These are phyloP conservation scores for Penicillium lagena DNA, from an alignment of 495 filamentous ascomycete species.

Conservation along the genomic window DNA sequence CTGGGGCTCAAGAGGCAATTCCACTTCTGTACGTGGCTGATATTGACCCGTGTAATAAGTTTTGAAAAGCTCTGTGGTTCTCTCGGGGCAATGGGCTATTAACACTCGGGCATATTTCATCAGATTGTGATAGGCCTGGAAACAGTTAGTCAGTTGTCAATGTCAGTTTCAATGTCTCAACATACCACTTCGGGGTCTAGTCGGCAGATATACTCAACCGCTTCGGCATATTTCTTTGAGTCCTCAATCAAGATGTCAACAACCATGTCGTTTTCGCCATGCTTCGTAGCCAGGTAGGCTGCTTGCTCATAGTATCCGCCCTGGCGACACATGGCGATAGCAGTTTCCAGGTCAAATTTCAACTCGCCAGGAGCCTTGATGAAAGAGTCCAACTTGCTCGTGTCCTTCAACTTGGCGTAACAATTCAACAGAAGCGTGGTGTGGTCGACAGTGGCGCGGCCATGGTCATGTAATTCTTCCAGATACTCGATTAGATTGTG, in stretches of 20 bases:
- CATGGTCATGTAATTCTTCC: conserved; percentile 92
- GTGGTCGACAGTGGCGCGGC: conserved; percentile 90
- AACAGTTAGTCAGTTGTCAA: background rate
- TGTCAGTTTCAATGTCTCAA: background rate
- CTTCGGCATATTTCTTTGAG: conserved; percentile 79
- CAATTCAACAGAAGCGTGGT: conserved; percentile 93
- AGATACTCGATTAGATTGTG: conserved; percentile 97
- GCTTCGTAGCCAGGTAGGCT: conserved; percentile 89
- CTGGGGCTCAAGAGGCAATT: conserved; percentile 43
- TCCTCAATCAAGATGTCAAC: conserved; percentile 95
- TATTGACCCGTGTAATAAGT: conserved; percentile 89
- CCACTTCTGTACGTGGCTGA: conserved; percentile 59
- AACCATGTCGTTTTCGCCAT: conserved; percentile 88
- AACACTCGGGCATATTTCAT: conserved; percentile 95
- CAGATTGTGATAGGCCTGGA: conserved; percentile 74
- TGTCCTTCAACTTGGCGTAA: conserved; percentile 95
- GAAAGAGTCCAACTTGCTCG: conserved; percentile 89
- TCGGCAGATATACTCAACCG: conserved; percentile 83
- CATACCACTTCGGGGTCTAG: conserved; percentile 75
- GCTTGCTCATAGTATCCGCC: conserved; percentile 98
- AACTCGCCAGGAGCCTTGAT: conserved; percentile 93
- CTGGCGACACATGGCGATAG: conserved; percentile 95
- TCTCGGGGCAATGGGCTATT: conserved; percentile 71
- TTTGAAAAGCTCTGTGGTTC: conserved; percentile 80
- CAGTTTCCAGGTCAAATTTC: conserved; percentile 95